Evolutionary conservation across 768 basidiomycete species (phyloP), one percentile per base, ranked within the genome.

Genomic region (Mycena galericulata): DNA sequence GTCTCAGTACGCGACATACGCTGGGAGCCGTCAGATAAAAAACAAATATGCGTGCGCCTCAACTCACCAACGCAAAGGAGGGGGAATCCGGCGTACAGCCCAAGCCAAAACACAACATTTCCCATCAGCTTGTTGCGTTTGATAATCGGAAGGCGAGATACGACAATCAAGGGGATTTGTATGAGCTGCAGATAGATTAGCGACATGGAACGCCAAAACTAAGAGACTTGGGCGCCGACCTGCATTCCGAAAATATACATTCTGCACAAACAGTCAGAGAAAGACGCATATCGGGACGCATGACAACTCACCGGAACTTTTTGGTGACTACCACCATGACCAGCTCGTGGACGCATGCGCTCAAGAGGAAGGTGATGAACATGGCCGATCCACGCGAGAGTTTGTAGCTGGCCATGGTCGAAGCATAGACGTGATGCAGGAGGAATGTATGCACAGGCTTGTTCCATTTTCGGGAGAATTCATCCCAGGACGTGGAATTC

Each of bases 401-500:
- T 65, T 88, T 86, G 78, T 94, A 92, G 59, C 90, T 87, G 49
- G 88, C 82, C 63, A 97, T 94, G 9, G 94, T 89, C 12, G 96
- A 92, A 3, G 96, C 92, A 73, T 99, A 99, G 34, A 99, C 96
- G 76, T 99, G 98, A 14, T 95, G 90, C 20, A 99, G 86, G 41
- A 99, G 88, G 87, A 95, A 95, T n/a, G 87, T 86, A 72, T 99
- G 92, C 34, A 98, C 97, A 14, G 97, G 97, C 71, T 94, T 96
- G 82, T 99, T 99, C 97, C 98, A 99, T 82, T 97, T 97, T 47
- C 98, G 90, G 4, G 97, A 94, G 78, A 97, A 98, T 79, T 98
- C 95, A 72, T 98, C 97, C 94, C 93, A 96, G 2, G 95, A 94
- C 0, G 92, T 95, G 8, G 95, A 95, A 79, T 99, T 99, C 97